Base-by-base conservation (phyloP, 768 basidiomycete species). In the Obba rivulosa region DNA sequence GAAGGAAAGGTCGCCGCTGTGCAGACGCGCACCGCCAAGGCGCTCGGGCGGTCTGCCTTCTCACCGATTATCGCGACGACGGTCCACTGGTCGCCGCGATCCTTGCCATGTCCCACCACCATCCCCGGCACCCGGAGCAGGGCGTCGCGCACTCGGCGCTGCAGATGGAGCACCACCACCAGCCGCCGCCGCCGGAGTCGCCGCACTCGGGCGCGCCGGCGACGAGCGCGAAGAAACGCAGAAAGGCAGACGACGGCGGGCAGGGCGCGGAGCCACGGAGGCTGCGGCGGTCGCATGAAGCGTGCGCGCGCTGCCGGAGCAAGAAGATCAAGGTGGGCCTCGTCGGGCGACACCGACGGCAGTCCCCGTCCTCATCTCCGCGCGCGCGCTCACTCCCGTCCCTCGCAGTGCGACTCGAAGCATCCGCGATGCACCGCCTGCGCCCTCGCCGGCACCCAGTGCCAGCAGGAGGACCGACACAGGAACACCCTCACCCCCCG, bases 221-320 rank as follows among this genome's bases (percentile, higher is more conserved):
- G 23, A 50, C 60, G 1, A 52, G 68, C 20, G 56, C 70, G 20
- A 54, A 67, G 52, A 78, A 78, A 66, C 65, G 70, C 46, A 87
- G 83, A 71, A 84, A 83, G 67, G 68, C 70, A 42, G 69, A 71
- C 2, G 71, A 70, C 22, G 73, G 71, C 14, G 83, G 80, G 47
- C 83, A 81, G 17, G 66, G 69, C 37, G 59, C 82, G 47, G 88
- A 90, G 66, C 85, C 87, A 38, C 78, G 90, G 60, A 79, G 89
- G 47, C 77, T 92, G 60, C 76, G 90, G 59, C 81, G 90, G 62
- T 90, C 89, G 60, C 90, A 92, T 70, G 90, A 92, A 70, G 89
- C 90, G 54, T 92, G 90, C 74, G 85, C 90, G 55, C 79, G 90
- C 66, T 92, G 90, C 77, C 87, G 90, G 79, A 85, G 83, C 74